Conservation (phyloP, 495 filamentous ascomycete genomes). For the Peziza echinospora region DNA sequence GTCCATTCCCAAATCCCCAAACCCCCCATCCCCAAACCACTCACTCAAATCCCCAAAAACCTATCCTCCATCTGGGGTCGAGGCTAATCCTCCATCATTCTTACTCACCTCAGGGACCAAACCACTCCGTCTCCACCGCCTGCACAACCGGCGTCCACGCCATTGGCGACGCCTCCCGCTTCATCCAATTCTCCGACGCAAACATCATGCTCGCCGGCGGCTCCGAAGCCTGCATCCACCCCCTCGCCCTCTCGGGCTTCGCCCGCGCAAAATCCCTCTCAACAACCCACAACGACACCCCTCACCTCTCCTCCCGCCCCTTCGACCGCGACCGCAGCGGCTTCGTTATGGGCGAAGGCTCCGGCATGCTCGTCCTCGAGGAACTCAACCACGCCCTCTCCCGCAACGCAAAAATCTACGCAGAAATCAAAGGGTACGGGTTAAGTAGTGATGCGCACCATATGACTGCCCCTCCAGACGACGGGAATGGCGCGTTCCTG, state of each 20-base stretch:
- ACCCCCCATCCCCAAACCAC: neutral
- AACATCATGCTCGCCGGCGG: slow-evolving; percentile 90
- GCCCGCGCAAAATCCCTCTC: slow-evolving; percentile 67
- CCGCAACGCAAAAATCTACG: slow-evolving; percentile 63
- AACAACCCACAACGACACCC: slow-evolving; percentile 56
- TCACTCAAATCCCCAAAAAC: neutral
- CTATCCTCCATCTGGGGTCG: neutral
- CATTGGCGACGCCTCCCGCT: slow-evolving; percentile 74
- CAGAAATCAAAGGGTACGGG: slow-evolving; percentile 75
- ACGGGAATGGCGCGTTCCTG: slow-evolving; percentile 56
- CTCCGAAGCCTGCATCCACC: slow-evolving; percentile 88
- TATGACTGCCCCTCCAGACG: slow-evolving; percentile 67
- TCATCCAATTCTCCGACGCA: slow-evolving; percentile 77
- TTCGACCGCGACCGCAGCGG: slow-evolving; percentile 67
- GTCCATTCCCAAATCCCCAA: neutral
- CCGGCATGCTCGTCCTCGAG: slow-evolving; percentile 70
- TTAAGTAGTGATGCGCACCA: slow-evolving; percentile 74
- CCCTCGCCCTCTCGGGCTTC: slow-evolving; percentile 79
- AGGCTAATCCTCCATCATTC: no score
- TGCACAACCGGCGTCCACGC: slow-evolving; percentile 92
- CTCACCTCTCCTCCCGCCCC: slow-evolving; percentile 52
- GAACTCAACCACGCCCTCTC: slow-evolving; percentile 71
- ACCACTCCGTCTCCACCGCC: slow-evolving; percentile 77
- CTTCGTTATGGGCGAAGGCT: slow-evolving; percentile 86
- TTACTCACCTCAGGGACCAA: slow-evolving; percentile 41